Evolutionary conservation across 108 stramenopile species (phyloP).

Genomic region (Pseudonitzschia multistriata): DNA sequence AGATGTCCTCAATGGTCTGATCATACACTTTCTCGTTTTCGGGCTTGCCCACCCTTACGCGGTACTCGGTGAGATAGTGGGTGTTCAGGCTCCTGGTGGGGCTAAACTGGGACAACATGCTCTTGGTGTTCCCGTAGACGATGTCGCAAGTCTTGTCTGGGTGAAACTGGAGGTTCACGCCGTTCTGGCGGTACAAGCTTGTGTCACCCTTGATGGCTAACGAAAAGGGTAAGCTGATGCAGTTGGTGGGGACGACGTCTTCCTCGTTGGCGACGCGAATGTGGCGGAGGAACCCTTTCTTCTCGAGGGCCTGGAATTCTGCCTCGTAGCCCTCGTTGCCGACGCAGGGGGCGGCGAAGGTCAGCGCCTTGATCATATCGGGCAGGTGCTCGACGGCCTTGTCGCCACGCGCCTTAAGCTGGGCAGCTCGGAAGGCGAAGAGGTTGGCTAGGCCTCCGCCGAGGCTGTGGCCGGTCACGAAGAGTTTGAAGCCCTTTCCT

Average conservation of each 20-base stretch:
- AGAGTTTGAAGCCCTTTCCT: conserved; percentile 50
- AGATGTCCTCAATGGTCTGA: conserved; percentile 2
- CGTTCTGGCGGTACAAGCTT: neutral
- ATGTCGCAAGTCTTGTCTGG: neutral
- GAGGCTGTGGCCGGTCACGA: conserved; percentile 56
- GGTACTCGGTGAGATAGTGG: neutral
- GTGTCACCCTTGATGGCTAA: conserved; percentile 1
- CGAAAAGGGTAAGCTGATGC: neutral
- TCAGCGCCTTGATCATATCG: conserved; percentile 47
- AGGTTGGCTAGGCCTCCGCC: conserved; percentile 55
- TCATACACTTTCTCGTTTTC: conserved; percentile 1
- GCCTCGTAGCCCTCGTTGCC: conserved; percentile 8
- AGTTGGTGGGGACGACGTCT: conserved; percentile 21
- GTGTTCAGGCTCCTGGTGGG: neutral
- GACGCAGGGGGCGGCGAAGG: conserved; percentile 59
- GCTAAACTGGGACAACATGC: neutral
- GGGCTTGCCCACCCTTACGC: neutral
- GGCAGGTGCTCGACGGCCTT: conserved; percentile 21
- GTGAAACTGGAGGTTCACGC: neutral
- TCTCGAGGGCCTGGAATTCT: conserved; percentile 39
- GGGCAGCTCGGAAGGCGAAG: conserved; percentile 60
- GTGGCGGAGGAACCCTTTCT: conserved; percentile 41
- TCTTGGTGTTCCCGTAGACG: neutral
- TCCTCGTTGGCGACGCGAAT: conserved; percentile 50
- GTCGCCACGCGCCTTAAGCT: conserved; percentile 12